Conservation (phyloP, 2,329 filamentous ascomycete species). For the Talaromyces albobiverticillius region DNA sequence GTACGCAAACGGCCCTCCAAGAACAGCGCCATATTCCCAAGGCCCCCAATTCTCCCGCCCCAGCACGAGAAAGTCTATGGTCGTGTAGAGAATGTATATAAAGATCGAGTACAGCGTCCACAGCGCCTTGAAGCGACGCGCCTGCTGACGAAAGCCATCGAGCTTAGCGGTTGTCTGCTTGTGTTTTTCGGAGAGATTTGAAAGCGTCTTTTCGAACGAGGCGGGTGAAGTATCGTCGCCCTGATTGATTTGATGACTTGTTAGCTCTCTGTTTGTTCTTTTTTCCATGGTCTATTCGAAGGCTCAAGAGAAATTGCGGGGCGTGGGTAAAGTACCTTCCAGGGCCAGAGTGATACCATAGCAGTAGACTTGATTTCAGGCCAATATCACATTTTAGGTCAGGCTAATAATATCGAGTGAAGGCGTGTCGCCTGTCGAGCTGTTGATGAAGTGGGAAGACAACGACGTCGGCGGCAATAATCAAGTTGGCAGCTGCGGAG, state of each 20-base stretch:
- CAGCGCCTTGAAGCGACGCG: conserved; percentile 76
- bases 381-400: not conserved
- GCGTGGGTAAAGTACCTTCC: conserved; percentile 64
- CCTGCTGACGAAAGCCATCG: conserved; percentile 67
- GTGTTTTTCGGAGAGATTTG: conserved; percentile 79
- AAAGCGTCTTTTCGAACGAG: conserved; percentile 88
- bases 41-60: conserved; percentile 76
- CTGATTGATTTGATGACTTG: conserved; percentile 49
- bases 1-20: conserved; percentile 75
- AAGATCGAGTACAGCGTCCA: conserved; percentile 90
- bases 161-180: conserved; percentile 68
- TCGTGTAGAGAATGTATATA: conserved; percentile 80
- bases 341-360: conserved; percentile 87
- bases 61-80: conserved; percentile 79
- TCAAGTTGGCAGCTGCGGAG: not conserved
- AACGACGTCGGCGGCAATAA: no score
- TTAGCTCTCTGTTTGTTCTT: not conserved
- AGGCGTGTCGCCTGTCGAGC: not conserved
- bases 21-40: conserved; percentile 73
- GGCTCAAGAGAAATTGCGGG: no score
- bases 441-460: no score
- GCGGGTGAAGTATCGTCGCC: conserved; percentile 77
- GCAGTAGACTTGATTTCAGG: not conserved
- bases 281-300: no score
- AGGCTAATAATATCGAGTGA: not conserved